These are phyloP conservation scores for Neoboletus magnificus DNA, from an alignment of 768 basidiomycete species.

Conservation along the genomic window DNA sequence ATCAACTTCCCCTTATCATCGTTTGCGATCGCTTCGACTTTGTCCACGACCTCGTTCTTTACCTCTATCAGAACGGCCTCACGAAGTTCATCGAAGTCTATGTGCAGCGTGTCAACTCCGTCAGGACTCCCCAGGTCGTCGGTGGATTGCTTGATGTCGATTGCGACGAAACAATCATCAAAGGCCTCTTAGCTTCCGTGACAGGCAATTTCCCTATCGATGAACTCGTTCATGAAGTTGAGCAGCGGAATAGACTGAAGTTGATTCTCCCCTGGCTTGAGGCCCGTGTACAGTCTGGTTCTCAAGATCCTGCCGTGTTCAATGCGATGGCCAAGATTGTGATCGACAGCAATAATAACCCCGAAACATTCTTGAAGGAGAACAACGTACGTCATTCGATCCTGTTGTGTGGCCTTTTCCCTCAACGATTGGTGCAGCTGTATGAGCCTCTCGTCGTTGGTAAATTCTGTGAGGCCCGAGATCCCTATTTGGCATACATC, in stretches of 20 bases:
- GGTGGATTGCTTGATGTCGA: constrained; percentile 97
- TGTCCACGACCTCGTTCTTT: constrained; percentile 97
- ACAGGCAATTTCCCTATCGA: constrained; percentile 98
- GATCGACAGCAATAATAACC: constrained; percentile 98
- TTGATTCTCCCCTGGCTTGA: constrained; percentile 98
- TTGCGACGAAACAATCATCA: constrained; percentile 95
- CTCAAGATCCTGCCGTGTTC: constrained; percentile 90
- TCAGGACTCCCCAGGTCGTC: constrained; percentile 94
- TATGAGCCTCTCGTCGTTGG: constrained; percentile 97
- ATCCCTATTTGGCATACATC: constrained; percentile 98
- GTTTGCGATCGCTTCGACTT: constrained; percentile 99
- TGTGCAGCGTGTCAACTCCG: constrained; percentile 96
- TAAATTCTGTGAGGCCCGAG: constrained; percentile 98
- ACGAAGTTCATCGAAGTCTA: constrained; percentile 99
- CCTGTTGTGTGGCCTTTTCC: not conserved
- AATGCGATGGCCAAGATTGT: constrained; percentile 98
- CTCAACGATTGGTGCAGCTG: constrained; percentile 46
- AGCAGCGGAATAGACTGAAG: constrained; percentile 93
- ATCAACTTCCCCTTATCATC: constrained; percentile 98
- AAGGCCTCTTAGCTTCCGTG: constrained; percentile 88
- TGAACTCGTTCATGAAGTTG: constrained; percentile 95
- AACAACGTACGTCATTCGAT: constrained; percentile 71
- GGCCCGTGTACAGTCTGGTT: constrained; percentile 87
- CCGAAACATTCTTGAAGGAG: constrained; percentile 96
- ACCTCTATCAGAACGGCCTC: constrained; percentile 96